A percentile compares a stretch with the other conserved stretches of the same genome.
These are phyloP conservation scores for Debaryomyces prosopidis DNA, from an alignment of 805 yeast species.

Conservation along the genomic window DNA sequence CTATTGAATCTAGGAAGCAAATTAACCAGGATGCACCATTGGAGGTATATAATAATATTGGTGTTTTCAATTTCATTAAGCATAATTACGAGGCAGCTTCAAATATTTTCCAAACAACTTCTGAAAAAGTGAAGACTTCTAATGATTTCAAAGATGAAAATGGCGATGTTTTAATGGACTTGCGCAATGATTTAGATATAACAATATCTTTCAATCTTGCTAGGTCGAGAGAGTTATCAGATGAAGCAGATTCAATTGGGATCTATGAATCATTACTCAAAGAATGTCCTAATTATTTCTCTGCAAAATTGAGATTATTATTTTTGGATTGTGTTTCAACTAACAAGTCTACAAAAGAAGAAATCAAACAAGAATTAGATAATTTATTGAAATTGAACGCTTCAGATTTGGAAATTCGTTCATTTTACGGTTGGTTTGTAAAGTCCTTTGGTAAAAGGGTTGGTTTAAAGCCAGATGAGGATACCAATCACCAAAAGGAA, in stretches of 20 bases:
- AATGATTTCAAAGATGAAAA: constrained; percentile 40
- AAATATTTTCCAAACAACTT: constrained; percentile 52
- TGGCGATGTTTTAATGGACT: constrained; percentile 28
- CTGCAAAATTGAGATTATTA: constrained; percentile 72
- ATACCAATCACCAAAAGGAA: constrained; percentile 78
- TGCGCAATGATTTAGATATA: constrained; percentile 29
- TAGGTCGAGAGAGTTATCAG: constrained; percentile 59
- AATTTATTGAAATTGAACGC: constrained; percentile 53
- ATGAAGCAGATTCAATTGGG: constrained; percentile 37
- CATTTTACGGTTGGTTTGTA: constrained; percentile 90
- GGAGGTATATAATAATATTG: constrained; percentile 78
- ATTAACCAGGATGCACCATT: constrained; percentile 49
- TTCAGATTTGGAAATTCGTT: constrained; percentile 76
- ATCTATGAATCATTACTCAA: constrained; percentile 59
- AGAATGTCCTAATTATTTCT: constrained; percentile 66
- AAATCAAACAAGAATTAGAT: constrained; percentile 55
- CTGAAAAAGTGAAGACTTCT: constrained; percentile 32
- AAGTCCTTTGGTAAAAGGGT: constrained; percentile 55
- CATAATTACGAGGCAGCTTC: constrained; percentile 61
- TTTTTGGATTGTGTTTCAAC: constrained; percentile 57
- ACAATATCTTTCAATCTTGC: constrained; percentile 67
- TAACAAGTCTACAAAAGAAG: constrained; percentile 33
- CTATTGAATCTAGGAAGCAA: constrained; percentile 51
- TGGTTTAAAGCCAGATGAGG: constrained; percentile 54
- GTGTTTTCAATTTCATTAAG: constrained; percentile 73